Base-by-base conservation (phyloP, 1,284 basidiomycete genomes). In the Cryptococcus sp. region DNA sequence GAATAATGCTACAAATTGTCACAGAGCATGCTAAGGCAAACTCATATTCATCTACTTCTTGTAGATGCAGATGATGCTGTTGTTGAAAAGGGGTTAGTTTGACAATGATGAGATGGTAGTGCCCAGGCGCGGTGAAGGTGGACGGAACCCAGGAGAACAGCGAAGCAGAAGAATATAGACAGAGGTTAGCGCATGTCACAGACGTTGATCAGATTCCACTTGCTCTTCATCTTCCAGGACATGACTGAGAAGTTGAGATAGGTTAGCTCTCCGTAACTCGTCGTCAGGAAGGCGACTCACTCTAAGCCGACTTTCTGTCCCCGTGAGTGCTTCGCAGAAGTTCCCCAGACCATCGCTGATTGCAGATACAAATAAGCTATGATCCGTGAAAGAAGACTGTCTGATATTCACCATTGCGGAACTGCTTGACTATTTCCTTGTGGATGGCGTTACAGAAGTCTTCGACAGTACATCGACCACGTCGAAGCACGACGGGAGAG, bases 301-400 rank as follows among this genome's bases (percentile, higher is more conserved):
- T 94, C 92, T 55, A 93, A 69, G 8, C 96, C 95, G 30, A 97
- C 93, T 75, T 96, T 94, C 79, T 99, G 96, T 2, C 96, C 96
- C 67, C 94, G 83, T 15, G 93, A 83, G 76, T 99, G 96, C 80
- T 98, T 99, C 23, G 93, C 94, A 64, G 91, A 95, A 1, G 62
- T 64, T 16, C 71, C 71, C 69, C 69, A 73, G 1, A 73, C 72
- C 64, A 71, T 71, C 0, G 75, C 89, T 93, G 59, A 46, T 45
- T 6, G n/a, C 35, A 54, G 47, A 8, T 15, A 20, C 20, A 25
- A 23, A 25, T n/a, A 50, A 38, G 41, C 20, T 27, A 49, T 40
- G 11, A 51, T 15, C 23, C 11, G 16, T 45, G 25, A 11, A 15
- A 23, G 27, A 1, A 17, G 41, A 39, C 45, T 41, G 39, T 15